Conservation (phyloP, 306 rosid species). For the Inga oerstediana region DNA sequence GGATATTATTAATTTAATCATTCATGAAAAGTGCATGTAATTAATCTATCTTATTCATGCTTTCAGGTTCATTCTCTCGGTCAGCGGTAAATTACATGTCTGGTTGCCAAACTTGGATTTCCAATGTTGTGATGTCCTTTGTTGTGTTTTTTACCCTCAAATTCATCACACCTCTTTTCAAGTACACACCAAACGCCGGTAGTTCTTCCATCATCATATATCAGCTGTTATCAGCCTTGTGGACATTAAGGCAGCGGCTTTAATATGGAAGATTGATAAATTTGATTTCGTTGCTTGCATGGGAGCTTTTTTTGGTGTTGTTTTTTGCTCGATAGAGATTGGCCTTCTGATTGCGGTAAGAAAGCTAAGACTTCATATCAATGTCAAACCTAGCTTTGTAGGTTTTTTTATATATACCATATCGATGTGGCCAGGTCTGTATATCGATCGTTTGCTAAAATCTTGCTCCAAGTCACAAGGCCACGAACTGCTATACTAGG, state of each 20-base stretch:
- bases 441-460: constrained; percentile 86
- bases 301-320: constrained; percentile 97
- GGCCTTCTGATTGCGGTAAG: constrained; percentile 93
- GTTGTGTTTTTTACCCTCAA: constrained; percentile 80
- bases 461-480: constrained; percentile 90
- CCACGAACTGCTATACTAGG: constrained; percentile 91
- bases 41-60: constrained; percentile 28
- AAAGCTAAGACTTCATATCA: constrained; percentile 28
- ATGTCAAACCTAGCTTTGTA: constrained; percentile 25
- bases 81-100: constrained; percentile 95
- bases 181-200: constrained; percentile 94
- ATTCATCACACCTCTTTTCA: constrained; percentile 88
- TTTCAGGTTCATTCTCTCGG: constrained; percentile 88
- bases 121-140: constrained; percentile 85
- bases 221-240: constrained; percentile 84
- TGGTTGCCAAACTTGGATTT: constrained; percentile 88
- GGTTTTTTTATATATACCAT: constrained; percentile 6
- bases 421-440: constrained; percentile 53
- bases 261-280: constrained; percentile 93
- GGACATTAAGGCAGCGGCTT: constrained; percentile 80
- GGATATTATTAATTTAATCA: no score
- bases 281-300: constrained; percentile 90
- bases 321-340: constrained; percentile 72
- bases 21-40: no score
- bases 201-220: constrained; percentile 91